These are phyloP conservation scores for bread wheat (Triticum aestivum) DNA, from an alignment of 176 grass and related monocot genomes.

Conservation along the genomic window IWGSC_CS_RefSeq_v2.1 NC_057804.1:470589679-470590178, in stretches of 20 bases:
- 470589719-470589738: constrained; percentile 74
- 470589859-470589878: constrained; percentile 93
- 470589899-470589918: constrained; percentile 25
- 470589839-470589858: constrained; percentile 93
- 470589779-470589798: constrained; percentile 70
- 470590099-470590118: constrained; percentile 20
- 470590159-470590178: not conserved
- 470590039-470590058: not conserved
- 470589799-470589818: constrained; percentile 79
- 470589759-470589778: constrained; percentile 74
- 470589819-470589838: constrained; percentile 58
- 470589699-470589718: constrained; percentile 78
- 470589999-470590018: not conserved
- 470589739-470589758: constrained; percentile 83
- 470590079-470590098: constrained; percentile 11
- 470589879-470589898: constrained; percentile 72
- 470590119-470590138: not conserved
- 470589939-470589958: not conserved
- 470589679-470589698: constrained; percentile 80
- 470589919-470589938: constrained; percentile 16
- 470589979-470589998: not conserved
- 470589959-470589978: not conserved
- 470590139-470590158: not conserved
- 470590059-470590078: not conserved
- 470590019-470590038: not conserved